Base-by-base conservation (phyloP, 164 flowering plant species). In the Chimonanthus salicifolius region DNA sequence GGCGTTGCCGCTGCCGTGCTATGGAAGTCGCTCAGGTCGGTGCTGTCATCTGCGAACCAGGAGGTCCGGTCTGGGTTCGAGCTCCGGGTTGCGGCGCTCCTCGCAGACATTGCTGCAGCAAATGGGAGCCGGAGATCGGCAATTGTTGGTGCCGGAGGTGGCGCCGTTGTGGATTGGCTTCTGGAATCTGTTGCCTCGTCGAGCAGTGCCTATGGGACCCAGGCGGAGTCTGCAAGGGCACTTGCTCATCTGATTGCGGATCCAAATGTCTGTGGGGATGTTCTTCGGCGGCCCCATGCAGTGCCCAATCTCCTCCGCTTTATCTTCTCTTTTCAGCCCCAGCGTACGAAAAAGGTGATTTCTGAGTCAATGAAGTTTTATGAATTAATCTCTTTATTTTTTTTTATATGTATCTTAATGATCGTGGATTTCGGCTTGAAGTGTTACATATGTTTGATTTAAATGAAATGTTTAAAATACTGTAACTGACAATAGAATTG, bases 141-240 rank as follows among this genome's bases (percentile, higher is more conserved):
- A 9, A 81, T 96, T 74, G 98, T 94, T 15, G 82, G 83, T 1
- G 98, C 99, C 2, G 98, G 99, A 5, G 90, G 94, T n/a, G 99
- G 99, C 1, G 87, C 84, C 51, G 98, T 94, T 33, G 87, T 94
- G 64, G 99, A 96, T 79, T 96, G 99, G 99, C 72, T 96, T 58
- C 78, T 95, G 71, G 97, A 93, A 67, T 88, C 90, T 43, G 99
- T 92, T 62, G 84, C 96, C 0, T 71, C 77, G 15, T 54, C 80
- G 0, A 76, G 82, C 44, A 88, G 85, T 13, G 84, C 77, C 49
- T 71, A 49, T 60, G 92, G 83, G 58, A 87, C 94, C 13, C 97
- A 90, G 83, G 97, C 90, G 5, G 99, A 96, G 84, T 82, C 95
- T 13, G 98, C 99, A 2, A 85, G 98, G 77, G 98, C 99, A 3